Evolutionary conservation across 2,329 filamentous ascomycete species (phyloP).

Genomic region (Clathrospora elynae): DNA sequence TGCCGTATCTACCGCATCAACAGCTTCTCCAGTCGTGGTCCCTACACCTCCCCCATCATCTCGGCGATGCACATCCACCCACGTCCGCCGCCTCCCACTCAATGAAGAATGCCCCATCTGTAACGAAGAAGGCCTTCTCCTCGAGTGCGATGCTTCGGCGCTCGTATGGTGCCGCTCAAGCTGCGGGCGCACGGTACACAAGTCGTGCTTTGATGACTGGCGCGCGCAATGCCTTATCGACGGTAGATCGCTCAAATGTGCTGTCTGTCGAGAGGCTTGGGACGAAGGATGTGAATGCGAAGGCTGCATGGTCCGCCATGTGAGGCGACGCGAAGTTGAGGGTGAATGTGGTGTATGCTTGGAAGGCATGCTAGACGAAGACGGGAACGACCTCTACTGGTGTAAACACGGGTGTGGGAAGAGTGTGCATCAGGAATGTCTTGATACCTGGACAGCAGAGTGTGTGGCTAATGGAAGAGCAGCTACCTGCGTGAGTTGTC

Average conservation of each 20-base stretch:
- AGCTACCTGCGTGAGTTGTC: conserved; percentile 11
- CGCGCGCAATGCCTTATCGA: neutral
- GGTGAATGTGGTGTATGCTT: conserved; percentile 11
- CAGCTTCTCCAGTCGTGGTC: conserved; percentile 1
- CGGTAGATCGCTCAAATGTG: conserved; percentile 7
- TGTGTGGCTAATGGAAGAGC: neutral
- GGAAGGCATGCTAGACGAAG: neutral
- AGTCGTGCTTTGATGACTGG: conserved; percentile 23
- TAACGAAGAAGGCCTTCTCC: conserved; percentile 13
- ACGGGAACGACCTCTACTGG: conserved; percentile 11
- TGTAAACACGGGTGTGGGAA: conserved; percentile 23
- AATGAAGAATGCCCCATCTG: conserved; percentile 30
- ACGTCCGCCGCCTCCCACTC: conserved; percentile 24
- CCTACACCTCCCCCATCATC: neutral
- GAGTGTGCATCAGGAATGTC: conserved; percentile 22
- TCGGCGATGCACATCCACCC: conserved; percentile 8
- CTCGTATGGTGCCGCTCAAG: conserved; percentile 26
- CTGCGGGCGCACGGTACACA: conserved; percentile 24
- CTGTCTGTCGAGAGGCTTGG: conserved; percentile 23
- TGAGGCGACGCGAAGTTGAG: neutral
- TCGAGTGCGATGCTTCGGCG: conserved; percentile 2
- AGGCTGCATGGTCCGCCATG: conserved; percentile 2
- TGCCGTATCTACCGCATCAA: too few species aligned
- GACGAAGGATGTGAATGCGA: conserved; percentile 11
- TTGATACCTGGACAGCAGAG: conserved; percentile 14